A percentile compares a stretch with the other conserved stretches of the same genome.
Conservation (phyloP, 73 alveolate genomes). For the Breviolum minutum region DNA sequence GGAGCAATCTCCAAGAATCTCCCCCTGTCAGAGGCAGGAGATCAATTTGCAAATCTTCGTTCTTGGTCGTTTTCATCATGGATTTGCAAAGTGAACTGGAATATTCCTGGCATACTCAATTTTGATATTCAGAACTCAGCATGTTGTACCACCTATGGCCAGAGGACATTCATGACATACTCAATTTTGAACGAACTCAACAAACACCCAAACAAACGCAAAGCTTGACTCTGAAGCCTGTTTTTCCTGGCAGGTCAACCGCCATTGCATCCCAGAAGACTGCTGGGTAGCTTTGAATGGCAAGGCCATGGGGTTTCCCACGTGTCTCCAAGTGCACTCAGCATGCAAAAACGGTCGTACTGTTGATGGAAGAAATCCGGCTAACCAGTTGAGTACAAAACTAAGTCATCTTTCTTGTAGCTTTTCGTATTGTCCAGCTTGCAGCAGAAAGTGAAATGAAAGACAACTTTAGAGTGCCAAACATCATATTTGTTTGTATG, state of each 20-base stretch:
- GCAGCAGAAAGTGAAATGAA: no score
- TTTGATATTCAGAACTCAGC: background rate
- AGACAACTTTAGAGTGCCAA: no score
- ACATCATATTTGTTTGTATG: no score
- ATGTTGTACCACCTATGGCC: no score
- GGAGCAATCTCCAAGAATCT: constrained; percentile 77
- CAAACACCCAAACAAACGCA: background rate
- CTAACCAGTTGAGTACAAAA: no score
- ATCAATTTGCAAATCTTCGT: background rate
- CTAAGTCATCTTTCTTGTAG: no score
- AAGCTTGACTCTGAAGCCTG: background rate
- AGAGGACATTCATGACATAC: background rate
- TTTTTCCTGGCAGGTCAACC: constrained; percentile 17
- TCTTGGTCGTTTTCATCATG: no score
- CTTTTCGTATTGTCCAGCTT: no score
- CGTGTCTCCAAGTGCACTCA: no score
- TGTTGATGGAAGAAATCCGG: no score
- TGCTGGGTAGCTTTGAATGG: constrained; percentile 92
- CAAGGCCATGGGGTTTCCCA: constrained; percentile 7
- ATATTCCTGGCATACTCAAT: background rate
- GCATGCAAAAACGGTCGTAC: no score
- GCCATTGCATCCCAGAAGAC: constrained; percentile 80
- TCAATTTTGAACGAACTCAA: background rate
- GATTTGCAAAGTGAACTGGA: no score
- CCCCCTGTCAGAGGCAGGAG: constrained; percentile 70